phyloP scores from a whole-genome alignment of 202 grass and related monocot genomes.

The Zoysia matrella region DNA sequence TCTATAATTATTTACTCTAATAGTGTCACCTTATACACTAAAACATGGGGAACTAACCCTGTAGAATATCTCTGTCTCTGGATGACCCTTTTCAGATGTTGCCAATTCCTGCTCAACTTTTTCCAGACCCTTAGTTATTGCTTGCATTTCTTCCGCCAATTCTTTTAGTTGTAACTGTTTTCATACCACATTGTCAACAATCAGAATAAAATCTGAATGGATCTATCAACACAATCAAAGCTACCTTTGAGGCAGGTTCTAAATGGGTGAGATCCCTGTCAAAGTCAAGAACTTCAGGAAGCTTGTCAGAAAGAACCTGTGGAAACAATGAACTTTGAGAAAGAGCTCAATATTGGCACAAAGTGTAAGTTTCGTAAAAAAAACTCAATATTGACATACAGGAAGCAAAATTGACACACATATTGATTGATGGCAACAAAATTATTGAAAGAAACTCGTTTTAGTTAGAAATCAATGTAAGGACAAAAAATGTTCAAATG shows the following conservation, averaged over 20 bases:
- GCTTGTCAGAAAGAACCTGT: constrained; percentile 88
- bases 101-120: constrained; percentile 86
- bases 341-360: constrained; percentile 32
- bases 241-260: constrained; percentile 88
- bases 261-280: constrained; percentile 74
- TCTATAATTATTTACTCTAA: constrained; percentile 18
- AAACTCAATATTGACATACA: neutral
- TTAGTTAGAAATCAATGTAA: neutral
- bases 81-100: constrained; percentile 60
- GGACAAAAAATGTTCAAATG: neutral
- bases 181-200: constrained; percentile 23
- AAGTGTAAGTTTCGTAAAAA: neutral
- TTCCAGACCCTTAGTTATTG: constrained; percentile 81
- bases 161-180: constrained; percentile 90
- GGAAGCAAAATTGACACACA: constrained; percentile 13
- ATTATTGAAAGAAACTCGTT: constrained; percentile 19
- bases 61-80: constrained; percentile 79
- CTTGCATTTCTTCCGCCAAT: constrained; percentile 94
- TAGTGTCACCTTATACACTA: constrained; percentile 3
- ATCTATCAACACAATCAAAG: constrained; percentile 30
- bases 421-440: constrained; percentile 13
- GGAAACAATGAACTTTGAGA: constrained; percentile 26
- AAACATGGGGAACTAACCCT: constrained; percentile 50
- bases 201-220: constrained; percentile 30
- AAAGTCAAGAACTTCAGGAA: constrained; percentile 99